Conservation (phyloP, 2,329 filamentous ascomycete species). For the Cadophora sp. region DNA sequence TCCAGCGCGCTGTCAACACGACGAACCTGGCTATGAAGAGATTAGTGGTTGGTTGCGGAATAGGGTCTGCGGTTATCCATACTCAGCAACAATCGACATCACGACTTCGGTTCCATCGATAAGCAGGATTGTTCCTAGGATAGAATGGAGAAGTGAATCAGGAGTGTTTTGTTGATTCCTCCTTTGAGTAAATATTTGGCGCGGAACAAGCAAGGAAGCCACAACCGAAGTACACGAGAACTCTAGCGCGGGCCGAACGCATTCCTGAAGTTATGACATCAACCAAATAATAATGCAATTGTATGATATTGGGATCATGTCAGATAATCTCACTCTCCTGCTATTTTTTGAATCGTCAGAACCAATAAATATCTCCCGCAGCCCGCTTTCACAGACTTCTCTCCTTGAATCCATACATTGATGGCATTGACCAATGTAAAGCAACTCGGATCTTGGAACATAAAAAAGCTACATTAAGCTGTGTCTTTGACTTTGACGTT, state of each 20-base stretch:
- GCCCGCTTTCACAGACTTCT: not conserved
- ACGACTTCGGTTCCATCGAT: constrained; percentile 19
- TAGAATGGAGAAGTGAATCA: not conserved
- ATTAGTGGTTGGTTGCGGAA: constrained; percentile 15
- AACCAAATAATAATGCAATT: not conserved
- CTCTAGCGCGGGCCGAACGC: constrained; percentile 1
- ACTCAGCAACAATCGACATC: constrained; percentile 57
- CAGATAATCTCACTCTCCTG: not conserved
- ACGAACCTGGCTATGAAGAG: constrained; percentile 56
- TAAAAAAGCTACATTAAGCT: not conserved
- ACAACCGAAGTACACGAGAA: not conserved
- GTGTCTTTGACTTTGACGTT: no score
- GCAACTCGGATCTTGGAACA: not conserved
- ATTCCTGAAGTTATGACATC: not conserved
- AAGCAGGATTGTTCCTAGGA: not conserved
- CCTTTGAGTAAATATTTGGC: constrained; percentile 11
- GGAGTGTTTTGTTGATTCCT: not conserved
- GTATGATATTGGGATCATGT: not conserved
- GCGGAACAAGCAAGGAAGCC: constrained; percentile 14
- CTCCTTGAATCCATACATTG: not conserved
- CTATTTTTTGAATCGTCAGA: not conserved
- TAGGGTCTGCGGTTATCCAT: constrained; percentile 32
- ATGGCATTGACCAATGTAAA: not conserved
- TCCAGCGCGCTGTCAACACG: constrained; percentile 71
- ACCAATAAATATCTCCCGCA: not conserved